Evolutionary conservation across 2,329 filamentous ascomycete species (phyloP).

Genomic region (Verticillium isaacii): DNA sequence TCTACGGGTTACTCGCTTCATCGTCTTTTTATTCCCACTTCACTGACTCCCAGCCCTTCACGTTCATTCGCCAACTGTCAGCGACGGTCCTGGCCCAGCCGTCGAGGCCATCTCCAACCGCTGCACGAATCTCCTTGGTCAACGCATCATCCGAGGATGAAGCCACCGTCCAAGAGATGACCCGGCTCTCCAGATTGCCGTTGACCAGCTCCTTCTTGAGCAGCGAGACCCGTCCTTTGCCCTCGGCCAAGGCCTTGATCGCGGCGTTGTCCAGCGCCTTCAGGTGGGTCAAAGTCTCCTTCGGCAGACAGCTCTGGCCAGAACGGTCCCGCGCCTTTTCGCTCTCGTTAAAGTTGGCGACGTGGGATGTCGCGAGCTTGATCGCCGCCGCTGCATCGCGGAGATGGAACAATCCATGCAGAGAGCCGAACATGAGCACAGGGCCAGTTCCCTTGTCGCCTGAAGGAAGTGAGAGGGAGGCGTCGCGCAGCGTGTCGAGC

Average conservation of each 20-base stretch:
- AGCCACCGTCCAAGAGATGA: conserved; percentile 22
- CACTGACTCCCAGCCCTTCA: conserved; percentile 19
- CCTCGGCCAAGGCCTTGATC: conserved; percentile 24
- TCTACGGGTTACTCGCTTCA: background rate
- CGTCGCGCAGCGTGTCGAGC: conserved; percentile 19
- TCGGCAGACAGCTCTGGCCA: conserved; percentile 30
- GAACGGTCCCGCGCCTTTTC: conserved; percentile 34
- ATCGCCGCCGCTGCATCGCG: conserved; percentile 31
- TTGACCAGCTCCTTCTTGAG: conserved; percentile 23
- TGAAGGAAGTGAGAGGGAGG: conserved; percentile 5
- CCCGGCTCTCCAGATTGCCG: conserved; percentile 18
- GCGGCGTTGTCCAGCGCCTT: conserved; percentile 27
- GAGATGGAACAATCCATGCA: conserved; percentile 31
- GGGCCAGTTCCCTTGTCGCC: conserved; percentile 6
- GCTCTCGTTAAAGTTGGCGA: conserved; percentile 28
- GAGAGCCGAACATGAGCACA: conserved; percentile 22
- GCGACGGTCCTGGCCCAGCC: conserved; percentile 14
- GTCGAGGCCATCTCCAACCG: conserved; percentile 3
- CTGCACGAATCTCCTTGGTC: conserved; percentile 6
- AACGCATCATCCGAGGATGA: conserved; percentile 5
- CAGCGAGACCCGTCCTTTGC: conserved; percentile 20
- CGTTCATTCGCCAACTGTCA: conserved; percentile 17
- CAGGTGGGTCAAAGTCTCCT: conserved; percentile 27
- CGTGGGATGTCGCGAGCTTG: conserved; percentile 25
- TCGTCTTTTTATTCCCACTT: conserved; percentile 14